Base-by-base conservation (phyloP, 169 alveolate genomes). In the Eimeria necatrix region DNA sequence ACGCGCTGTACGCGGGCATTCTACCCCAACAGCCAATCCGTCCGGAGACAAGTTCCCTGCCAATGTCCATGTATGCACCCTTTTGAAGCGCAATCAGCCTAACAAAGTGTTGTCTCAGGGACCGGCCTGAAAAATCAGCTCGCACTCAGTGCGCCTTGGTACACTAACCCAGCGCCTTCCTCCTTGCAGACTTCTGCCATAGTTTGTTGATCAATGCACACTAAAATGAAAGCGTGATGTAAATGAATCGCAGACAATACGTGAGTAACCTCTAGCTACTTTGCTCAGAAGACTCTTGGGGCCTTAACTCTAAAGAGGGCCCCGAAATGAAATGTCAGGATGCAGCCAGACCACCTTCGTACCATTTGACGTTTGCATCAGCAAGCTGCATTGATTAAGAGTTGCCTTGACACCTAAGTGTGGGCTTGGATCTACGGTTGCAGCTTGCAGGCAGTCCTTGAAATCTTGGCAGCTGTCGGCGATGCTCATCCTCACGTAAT, bases 401-500 rank as follows among this genome's bases (percentile, higher is more conserved):
- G 84, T 41, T 18, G 68, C 68, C 68, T 56, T 10, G 41, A 32
- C 41, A 32, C 41, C 41, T 32, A 32, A 32, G 18, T 56, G 64
- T 56, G 10, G 64, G 64, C 64, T n/a, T 18, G 76, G 76, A 22
- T 4, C 59, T 8, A 20, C 51, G 14, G 56, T 12, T 8, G 51
- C 56, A 41, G 84, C 84, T 12, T 32, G 59, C 22, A 73, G 84
- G 22, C 84, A 73, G 84, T 73, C 84, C 56, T 14, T 73, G n/a
- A 73, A 73, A 53, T 73, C 84, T 41, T 73, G 84, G 22, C 84
- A 73, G 56, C 84, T 73, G 56, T 73, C 84, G 4, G n/a, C 51
- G 26, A 73, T 73, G 84, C 84, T 73, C 59, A 24, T 32, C 22
- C 84, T 24, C 20, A 73, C 56, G n/a, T 73, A 73, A 41, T 73